Base-by-base conservation (phyloP, 805 yeast species). In the Myxozyma mucilagina region DNA sequence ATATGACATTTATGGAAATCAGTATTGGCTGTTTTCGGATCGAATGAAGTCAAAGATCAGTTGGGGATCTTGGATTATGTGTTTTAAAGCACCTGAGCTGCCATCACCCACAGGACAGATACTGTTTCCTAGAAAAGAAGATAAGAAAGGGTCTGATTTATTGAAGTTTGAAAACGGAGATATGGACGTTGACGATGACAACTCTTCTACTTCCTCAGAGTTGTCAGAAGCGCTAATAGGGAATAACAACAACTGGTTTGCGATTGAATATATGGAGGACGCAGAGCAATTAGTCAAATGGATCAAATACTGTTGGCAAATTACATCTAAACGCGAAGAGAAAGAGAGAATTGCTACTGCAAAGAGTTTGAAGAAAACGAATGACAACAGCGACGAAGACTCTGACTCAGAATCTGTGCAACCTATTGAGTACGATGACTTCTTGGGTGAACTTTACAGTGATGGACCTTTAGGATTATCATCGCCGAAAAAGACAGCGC, bases 1-100 rank as follows among this genome's bases (percentile, higher is more conserved):
- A 35, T 47, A 31, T 7, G 78, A 75, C 62, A 59, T 63, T 5
- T 56, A 59, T 18, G 76, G 76, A 6, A 75, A 75, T 61, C 57
- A 57, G 41, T 75, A 74, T 65, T 75, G 78, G 78, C 59, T 69
- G 1, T 68, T 75, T 55, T 76, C 74, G 60, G 74, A 72, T 51
- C 71, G 73, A 57, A 61, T 71, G 7, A 61, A 69, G 36, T 66
- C 68, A 13, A 58, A 57, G 44, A n/a, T 60, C 1, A 57, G 67
- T 10, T 75, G 77, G 77, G 76, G 76, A 9, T 63, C 74, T 24
- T 71, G 73, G 73, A 68, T 74, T 36, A 45, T 73, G 54, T 70
- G 75, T 53, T 42, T 20, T 51, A 63, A 61, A 42, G 61, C 67
- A 1, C 35, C 20, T 20, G 42, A 53, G 29, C 47, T 61, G 20